Conservation (phyloP, 192 early-diverging fungal genomes). For the Coemansia sp. region DNA sequence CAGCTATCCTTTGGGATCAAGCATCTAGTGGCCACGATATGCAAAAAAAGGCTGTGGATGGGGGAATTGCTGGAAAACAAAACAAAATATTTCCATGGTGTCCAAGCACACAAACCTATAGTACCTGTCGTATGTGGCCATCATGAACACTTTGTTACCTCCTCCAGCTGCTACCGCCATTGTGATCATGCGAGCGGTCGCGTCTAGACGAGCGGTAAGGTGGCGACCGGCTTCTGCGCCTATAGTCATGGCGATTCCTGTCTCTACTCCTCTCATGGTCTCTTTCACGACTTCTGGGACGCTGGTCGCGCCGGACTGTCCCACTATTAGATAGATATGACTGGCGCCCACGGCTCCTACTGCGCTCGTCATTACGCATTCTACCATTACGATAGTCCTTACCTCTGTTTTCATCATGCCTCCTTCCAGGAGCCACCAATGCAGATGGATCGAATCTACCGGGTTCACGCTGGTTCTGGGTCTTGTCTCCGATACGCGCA, state of each 20-base stretch:
- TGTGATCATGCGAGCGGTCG: constrained; percentile 47
- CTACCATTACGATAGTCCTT: constrained; percentile 9
- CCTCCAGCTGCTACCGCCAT: constrained; percentile 18
- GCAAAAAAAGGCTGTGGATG: too few species aligned
- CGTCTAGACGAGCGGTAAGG: constrained; percentile 33
- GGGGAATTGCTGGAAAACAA: neutral
- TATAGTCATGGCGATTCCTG: constrained; percentile 20
- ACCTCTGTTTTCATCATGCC: constrained; percentile 14
- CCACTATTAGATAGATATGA: constrained; percentile 12
- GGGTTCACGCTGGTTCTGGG: constrained; percentile 38
- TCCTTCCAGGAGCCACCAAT: constrained; percentile 4
- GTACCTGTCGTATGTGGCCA: neutral
- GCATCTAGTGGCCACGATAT: neutral
- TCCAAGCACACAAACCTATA: constrained; percentile 2
- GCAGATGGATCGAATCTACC: constrained; percentile 41
- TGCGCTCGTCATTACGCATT: constrained; percentile 18
- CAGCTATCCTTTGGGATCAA: neutral
- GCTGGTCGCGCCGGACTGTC: constrained; percentile 1
- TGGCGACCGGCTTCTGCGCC: constrained; percentile 48
- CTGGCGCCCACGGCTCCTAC: constrained; percentile 20
- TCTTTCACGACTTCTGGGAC: constrained; percentile 6
- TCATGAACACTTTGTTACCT: neutral
- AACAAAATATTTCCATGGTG: neutral
- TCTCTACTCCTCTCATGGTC: constrained; percentile 14
- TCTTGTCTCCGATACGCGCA: constrained; percentile 38